Percentiles rank a stretch among this genome's conserved stretches.
Evolutionary conservation across 225 moss, liverwort and hornwort genomes (phyloP).

Genomic region (Physcomitrium patens): DNA sequence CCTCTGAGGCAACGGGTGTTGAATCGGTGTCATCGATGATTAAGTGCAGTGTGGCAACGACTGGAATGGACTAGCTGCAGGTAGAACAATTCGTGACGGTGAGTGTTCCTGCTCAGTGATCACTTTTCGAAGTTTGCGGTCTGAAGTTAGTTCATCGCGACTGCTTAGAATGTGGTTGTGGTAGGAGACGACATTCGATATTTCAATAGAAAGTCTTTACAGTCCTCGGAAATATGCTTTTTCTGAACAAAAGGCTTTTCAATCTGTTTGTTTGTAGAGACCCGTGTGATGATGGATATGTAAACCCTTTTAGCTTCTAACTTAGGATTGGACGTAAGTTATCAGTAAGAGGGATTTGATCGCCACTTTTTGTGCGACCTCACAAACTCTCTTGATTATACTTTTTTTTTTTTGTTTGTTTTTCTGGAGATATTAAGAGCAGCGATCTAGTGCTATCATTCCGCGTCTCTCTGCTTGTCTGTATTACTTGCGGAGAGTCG

Average conservation of each 20-base stretch:
- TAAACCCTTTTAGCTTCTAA: slow-evolving; percentile 11
- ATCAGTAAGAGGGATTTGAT: not conserved
- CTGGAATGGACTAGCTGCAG: not conserved
- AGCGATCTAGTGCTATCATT: not conserved
- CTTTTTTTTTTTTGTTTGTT: not conserved
- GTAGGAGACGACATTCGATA: not conserved
- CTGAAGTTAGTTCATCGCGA: not conserved
- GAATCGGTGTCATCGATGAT: not conserved
- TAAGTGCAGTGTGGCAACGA: not conserved
- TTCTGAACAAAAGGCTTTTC: not conserved
- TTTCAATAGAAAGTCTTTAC: not conserved
- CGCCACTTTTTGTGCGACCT: not conserved
- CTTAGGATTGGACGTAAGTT: not conserved
- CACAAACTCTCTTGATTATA: not conserved
- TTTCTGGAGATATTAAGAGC: not conserved
- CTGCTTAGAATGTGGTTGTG: not conserved
- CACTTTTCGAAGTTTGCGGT: not conserved
- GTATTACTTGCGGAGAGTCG: not conserved
- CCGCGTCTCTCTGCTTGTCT: not conserved
- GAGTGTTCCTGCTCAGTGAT: too few relatives aligned
- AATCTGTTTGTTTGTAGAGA: not conserved
- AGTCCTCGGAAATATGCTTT: not conserved
- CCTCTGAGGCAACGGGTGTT: not conserved
- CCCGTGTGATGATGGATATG: not conserved
- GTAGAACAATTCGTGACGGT: not conserved